These are phyloP conservation scores for Dendrobium catenatum DNA, from an alignment of 106 monocot species.

Conservation along the genomic window DNA sequence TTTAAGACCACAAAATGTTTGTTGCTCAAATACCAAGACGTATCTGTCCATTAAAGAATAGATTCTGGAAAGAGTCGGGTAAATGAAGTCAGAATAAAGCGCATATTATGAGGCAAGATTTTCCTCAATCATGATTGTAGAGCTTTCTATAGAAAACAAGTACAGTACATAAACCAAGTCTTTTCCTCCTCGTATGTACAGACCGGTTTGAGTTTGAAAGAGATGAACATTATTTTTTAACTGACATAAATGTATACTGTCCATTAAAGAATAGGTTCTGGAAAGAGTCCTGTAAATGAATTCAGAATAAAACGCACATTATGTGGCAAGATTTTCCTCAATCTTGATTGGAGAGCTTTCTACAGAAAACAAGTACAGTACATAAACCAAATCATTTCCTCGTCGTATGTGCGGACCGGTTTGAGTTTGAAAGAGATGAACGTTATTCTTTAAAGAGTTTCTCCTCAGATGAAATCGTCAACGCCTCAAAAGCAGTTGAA, in stretches of 20 bases:
- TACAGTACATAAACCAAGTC: neutral
- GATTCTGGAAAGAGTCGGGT: neutral
- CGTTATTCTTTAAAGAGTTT: too few relatives aligned
- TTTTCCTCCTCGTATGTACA: neutral
- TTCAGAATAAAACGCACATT: neutral
- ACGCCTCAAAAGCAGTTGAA: too few relatives aligned
- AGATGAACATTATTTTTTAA: too few relatives aligned
- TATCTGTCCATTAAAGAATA: neutral
- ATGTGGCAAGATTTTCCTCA: neutral
- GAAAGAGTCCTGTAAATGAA: neutral
- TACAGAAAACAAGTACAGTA: neutral
- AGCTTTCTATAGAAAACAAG: neutral
- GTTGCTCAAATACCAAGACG: neutral
- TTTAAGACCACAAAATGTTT: neutral
- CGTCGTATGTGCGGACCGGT: neutral
- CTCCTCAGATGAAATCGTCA: too few relatives aligned
- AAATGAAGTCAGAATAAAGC: neutral
- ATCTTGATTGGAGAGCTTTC: neutral
- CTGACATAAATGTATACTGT: neutral
- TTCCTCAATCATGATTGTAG: neutral
- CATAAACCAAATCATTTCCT: neutral
- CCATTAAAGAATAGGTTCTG: neutral
- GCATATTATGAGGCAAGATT: neutral
- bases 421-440: neutral
- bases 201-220: neutral